A percentile compares a stretch with the other conserved stretches of the same genome.
phyloP scores from a whole-genome alignment of 1,139 yeast species.

The Zygotorulaspora mrakii region DNA sequence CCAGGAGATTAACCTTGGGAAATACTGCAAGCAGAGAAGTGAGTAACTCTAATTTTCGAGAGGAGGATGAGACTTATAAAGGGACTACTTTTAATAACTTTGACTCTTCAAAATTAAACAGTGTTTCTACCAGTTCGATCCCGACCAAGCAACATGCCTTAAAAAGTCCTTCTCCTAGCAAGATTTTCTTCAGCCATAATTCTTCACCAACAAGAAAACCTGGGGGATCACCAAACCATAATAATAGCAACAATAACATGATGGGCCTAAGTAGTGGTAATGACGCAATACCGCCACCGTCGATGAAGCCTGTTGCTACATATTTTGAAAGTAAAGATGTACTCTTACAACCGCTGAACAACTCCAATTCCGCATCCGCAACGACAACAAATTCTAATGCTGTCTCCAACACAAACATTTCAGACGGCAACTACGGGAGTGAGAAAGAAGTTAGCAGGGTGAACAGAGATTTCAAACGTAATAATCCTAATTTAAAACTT shows the following conservation, averaged over 20 bases:
- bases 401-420: not conserved
- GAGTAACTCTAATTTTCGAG: not conserved
- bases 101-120: not conserved
- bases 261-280: not conserved
- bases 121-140: not conserved
- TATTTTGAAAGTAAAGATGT: slow-evolving; percentile 42
- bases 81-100: not conserved
- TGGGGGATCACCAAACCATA: slow-evolving; percentile 21
- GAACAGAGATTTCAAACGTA: slow-evolving; percentile 35
- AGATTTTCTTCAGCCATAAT: slow-evolving; percentile 9
- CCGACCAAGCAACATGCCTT: slow-evolving; percentile 10
- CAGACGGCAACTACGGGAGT: slow-evolving; percentile 6
- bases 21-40: slow-evolving; percentile 1
- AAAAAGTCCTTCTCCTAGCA: slow-evolving; percentile 30
- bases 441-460: slow-evolving; percentile 26
- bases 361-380: slow-evolving; percentile 32
- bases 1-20: slow-evolving; percentile 20
- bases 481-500: slow-evolving; percentile 43
- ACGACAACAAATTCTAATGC: not conserved
- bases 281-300: slow-evolving; percentile 19
- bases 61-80: not conserved
- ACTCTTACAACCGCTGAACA: slow-evolving; percentile 59
- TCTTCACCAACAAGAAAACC: slow-evolving; percentile 27
- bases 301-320: slow-evolving; percentile 28
- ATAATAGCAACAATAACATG: not conserved